Base-by-base conservation (phyloP, 768 basidiomycete genomes). In the Macrolepiota albuminosa region DNA sequence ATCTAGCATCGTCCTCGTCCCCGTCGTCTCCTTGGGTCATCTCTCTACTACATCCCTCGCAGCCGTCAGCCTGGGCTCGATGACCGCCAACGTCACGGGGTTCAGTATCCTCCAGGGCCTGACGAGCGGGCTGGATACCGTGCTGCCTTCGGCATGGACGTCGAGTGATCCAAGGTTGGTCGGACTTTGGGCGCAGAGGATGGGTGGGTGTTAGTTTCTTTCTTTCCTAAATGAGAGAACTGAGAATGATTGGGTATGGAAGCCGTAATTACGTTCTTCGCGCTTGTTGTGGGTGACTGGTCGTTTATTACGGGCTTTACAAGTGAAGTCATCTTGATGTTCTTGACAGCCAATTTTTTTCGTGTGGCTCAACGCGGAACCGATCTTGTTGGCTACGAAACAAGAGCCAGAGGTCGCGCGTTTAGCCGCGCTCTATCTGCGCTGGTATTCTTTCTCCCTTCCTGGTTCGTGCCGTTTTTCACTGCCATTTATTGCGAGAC, bases 101-200 rank as follows among this genome's bases (percentile, higher is more conserved):
- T 87, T 87, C 64, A 89, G 86, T 62, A 86, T 95, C 57, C 74
- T 94, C 5, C 88, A 88, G 63, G 93, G 93, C 18, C 83, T 95
- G 52, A 77, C 84, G 16, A 89, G 88, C 49, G 86, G 91, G 1
- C 83, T 98, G 29, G 96, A 98, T 71, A 95, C 95, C 0, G 81
- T 98, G 64, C 84, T 97, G 13, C 95, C 96, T 0, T 85, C 92
- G 31, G 95, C 96, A n/a, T 98, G 90, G 93, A 95, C 95, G 0
- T 93, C 93, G 1, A 68, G 84, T 0, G 85, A 87, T 29, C 95
- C 94, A 0, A 74, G 86, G n/a, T 77, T 92, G 21, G 91, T 97
- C 10, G 94, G 95, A 3, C 78, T 95, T 8, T 95, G 94, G 94
- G 73, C 88, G 6, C 92, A 94, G 70, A 78, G 94, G 62, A 93